These are phyloP conservation scores for Pseudofabraea citricarpa DNA, from an alignment of 2,329 filamentous ascomycete genomes.

Conservation along the genomic window DNA sequence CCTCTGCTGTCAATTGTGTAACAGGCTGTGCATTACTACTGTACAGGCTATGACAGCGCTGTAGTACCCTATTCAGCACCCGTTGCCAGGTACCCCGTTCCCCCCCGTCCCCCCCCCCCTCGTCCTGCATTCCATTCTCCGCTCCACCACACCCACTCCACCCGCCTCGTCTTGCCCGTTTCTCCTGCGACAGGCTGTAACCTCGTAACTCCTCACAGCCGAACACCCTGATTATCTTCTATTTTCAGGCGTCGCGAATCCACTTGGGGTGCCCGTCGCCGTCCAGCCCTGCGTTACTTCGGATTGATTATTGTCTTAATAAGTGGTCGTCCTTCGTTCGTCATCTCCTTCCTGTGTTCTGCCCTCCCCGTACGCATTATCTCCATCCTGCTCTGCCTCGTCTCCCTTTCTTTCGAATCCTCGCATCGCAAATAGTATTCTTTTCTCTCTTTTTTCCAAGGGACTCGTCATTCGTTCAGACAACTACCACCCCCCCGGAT, in stretches of 20 bases:
- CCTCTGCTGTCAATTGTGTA: constrained; percentile 16
- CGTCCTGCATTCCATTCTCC: no score
- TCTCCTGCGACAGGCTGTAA: no score
- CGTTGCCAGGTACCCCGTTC: no score
- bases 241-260: constrained; percentile 16
- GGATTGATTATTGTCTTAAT: constrained; percentile 10
- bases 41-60: no score
- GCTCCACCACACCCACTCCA: constrained; percentile 3
- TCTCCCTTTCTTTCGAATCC: constrained; percentile 9
- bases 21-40: constrained; percentile 13
- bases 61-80: no score
- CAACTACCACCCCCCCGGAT: constrained; percentile 11
- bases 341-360: constrained; percentile 7
- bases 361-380: no score
- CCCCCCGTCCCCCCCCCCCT: no score
- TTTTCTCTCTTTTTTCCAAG: no score
- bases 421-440: no score
- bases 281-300: no score
- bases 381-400: constrained; percentile 4
- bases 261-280: no score
- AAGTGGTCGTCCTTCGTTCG: not conserved
- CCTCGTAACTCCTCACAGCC: constrained; percentile 8
- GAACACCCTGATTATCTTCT: constrained; percentile 10
- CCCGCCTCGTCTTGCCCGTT: not conserved
- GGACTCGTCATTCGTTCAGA: constrained; percentile 24